Evolutionary conservation across 768 basidiomycete species (phyloP), one percentile per base, ranked within the genome.

Genomic region (Mycena epipterygia): DNA sequence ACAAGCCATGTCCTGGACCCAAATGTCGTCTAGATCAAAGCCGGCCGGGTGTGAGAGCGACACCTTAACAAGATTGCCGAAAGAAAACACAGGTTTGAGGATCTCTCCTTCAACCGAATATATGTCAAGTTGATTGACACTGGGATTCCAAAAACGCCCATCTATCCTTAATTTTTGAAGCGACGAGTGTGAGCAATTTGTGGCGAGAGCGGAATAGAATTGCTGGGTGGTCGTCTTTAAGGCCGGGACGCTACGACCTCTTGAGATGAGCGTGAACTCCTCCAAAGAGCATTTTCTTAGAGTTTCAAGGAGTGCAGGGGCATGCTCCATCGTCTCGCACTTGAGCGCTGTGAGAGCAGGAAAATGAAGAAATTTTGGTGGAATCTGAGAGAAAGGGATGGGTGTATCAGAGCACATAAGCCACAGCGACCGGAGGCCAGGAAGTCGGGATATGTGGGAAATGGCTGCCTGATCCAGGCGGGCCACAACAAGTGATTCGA

Each of bases 1-100:
- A 25, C 11, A 21, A 16, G 62, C 62, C 49, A 64, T 29, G 13
- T 53, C 21, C 17, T 3, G 49, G 21, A 32, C 29, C 2, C 16
- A 12, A 3, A 2, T n/a, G 17, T 64, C 62, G n/a, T 64, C 62
- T 2, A 64, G n/a, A 19, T 64, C 49, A 21, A 64, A 39, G n/a
- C n/a, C n/a, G n/a, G n/a, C n/a, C 3, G 37, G 37, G 14, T 63
- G 37, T 0, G 21, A 32, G 1, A 56, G 29, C 14, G 27, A 33
- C 3, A 64, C 21, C 0, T 7, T 17, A 14, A 56, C 42, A 23
- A 64, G 63, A 33, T 55, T 56, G 7, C 29, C 13, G 53, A 55
- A 56, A 21, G 39, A 44, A 11, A 42, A 27, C 14, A 64, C 16
- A 25, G 64, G 46, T n/a, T 4, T 14, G 6, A 57, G 30, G 4